Conservation (phyloP, 202 grass and related monocot species). For the Schoenoplectus tabernaemontani region DNA sequence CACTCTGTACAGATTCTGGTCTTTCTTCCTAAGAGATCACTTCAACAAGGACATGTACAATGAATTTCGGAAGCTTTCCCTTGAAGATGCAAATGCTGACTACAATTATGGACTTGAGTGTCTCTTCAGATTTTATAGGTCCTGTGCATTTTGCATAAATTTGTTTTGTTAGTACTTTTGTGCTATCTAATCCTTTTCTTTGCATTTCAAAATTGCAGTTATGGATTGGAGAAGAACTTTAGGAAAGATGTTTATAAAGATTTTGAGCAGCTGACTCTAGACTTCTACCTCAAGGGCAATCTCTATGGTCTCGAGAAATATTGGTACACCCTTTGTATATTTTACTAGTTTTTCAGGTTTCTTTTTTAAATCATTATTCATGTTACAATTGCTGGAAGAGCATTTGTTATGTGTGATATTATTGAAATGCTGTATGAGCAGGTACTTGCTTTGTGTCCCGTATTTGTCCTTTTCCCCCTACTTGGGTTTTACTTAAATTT, state of each 20-base stretch:
- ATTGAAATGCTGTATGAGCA: not conserved
- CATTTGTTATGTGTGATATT: conserved; percentile 2
- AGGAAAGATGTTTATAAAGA: conserved; percentile 79
- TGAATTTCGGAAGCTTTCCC: conserved; percentile 73
- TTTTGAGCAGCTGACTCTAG: conserved; percentile 73
- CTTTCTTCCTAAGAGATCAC: conserved; percentile 88
- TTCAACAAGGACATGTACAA: conserved; percentile 89
- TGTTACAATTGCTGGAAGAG: conserved; percentile 9
- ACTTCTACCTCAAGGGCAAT: conserved; percentile 73
- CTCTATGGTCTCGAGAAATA: conserved; percentile 99
- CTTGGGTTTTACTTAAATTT: not conserved
- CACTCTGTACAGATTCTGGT: conserved; percentile 95
- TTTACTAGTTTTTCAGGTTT: conserved; percentile 17
- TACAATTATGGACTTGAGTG: conserved; percentile 95
- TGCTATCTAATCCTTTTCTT: conserved; percentile 1
- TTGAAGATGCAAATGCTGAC: conserved; percentile 73
- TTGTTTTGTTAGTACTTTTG: not conserved
- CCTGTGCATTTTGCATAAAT: not conserved
- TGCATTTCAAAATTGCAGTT: conserved; percentile 46
- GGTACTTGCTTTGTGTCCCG: not conserved
- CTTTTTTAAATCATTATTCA: not conserved
- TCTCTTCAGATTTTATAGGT: conserved; percentile 99
- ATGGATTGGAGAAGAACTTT: conserved; percentile 95
- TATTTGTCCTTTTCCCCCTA: not conserved
- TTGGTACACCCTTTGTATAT: conserved; percentile 47